Percentiles rank a stretch among this genome's conserved stretches.
These are phyloP conservation scores for Talaromyces funiculosus DNA, from an alignment of 2,329 filamentous ascomycete genomes.

Conservation along the genomic window DNA sequence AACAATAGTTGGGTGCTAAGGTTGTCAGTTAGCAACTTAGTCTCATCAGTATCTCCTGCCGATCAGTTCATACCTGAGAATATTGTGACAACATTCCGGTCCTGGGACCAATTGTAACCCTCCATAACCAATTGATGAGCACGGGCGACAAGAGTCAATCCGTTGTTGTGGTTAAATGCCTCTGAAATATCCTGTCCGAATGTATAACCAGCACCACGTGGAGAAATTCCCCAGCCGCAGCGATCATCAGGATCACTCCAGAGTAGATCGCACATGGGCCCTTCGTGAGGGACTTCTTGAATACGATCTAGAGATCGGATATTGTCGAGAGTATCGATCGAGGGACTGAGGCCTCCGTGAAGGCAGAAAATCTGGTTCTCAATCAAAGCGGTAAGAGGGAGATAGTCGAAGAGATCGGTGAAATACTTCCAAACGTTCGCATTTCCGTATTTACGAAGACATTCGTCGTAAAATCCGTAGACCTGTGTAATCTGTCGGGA, in stretches of 20 bases:
- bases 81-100: constrained; percentile 96
- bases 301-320: constrained; percentile 93
- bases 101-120: constrained; percentile 99
- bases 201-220: constrained; percentile 88
- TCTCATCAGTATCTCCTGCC: background rate
- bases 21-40: background rate
- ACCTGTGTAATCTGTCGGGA: constrained; percentile 98
- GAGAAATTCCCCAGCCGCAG: constrained; percentile 93
- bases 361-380: constrained; percentile 99
- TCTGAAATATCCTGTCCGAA: constrained; percentile 97
- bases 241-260: constrained; percentile 98
- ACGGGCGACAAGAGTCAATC: constrained; percentile 86
- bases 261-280: constrained; percentile 94
- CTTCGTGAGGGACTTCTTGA: constrained; percentile 97
- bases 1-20: constrained; percentile 86
- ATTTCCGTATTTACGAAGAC: constrained; percentile 96
- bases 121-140: constrained; percentile 99
- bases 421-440: constrained; percentile 99
- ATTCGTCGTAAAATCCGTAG: constrained; percentile 99
- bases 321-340: constrained; percentile 91
- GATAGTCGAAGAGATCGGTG: constrained; percentile 97
- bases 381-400: constrained; percentile 92
- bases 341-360: constrained; percentile 93
- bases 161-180: constrained; percentile 99
- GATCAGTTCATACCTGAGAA: constrained; percentile 68